Evolutionary conservation across 805 yeast species (phyloP).

Genomic region (Ogataea degrootiae): DNA sequence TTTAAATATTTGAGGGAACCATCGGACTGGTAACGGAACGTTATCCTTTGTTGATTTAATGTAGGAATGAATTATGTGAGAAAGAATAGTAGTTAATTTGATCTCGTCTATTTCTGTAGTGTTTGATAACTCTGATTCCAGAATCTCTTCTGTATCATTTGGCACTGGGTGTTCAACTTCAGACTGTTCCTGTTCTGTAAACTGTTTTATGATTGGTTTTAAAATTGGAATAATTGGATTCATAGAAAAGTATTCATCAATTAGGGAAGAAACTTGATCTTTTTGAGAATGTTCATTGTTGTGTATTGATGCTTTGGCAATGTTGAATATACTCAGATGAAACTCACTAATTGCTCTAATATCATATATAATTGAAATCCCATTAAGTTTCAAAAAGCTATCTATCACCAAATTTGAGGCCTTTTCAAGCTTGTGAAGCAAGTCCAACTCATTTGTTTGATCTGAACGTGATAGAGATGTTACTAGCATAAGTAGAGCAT

Average conservation of each 20-base stretch:
- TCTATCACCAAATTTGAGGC: slow-evolving; percentile 16
- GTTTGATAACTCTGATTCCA: background rate
- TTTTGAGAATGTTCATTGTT: background rate
- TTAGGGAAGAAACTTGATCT: background rate
- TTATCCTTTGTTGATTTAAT: background rate
- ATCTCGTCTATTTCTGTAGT: background rate
- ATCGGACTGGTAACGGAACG: slow-evolving; percentile 13
- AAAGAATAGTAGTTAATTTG: slow-evolving; percentile 4
- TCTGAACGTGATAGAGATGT: slow-evolving; percentile 9
- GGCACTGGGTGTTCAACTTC: background rate
- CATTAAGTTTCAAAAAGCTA: slow-evolving; percentile 11
- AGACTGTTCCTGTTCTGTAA: slow-evolving; percentile 3
- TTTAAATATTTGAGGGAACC: slow-evolving; percentile 24
- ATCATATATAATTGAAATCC: slow-evolving; percentile 15
- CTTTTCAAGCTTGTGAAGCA: slow-evolving; percentile 5
- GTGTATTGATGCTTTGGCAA: slow-evolving; percentile 10
- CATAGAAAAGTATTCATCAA: slow-evolving; percentile 20
- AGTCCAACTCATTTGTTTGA: background rate
- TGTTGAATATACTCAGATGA: slow-evolving; percentile 16
- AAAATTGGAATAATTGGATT: slow-evolving; percentile 26
- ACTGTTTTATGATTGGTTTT: slow-evolving; percentile 14
- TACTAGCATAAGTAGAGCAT: slow-evolving; percentile 14
- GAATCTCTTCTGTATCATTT: background rate
- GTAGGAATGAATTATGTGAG: slow-evolving; percentile 6
- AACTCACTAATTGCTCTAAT: slow-evolving; percentile 14